A percentile compares a stretch with the other conserved stretches of the same genome.
These are phyloP conservation scores for Dissophora globulifera DNA, from an alignment of 192 early-diverging fungal genomes.

Conservation along the genomic window DNA sequence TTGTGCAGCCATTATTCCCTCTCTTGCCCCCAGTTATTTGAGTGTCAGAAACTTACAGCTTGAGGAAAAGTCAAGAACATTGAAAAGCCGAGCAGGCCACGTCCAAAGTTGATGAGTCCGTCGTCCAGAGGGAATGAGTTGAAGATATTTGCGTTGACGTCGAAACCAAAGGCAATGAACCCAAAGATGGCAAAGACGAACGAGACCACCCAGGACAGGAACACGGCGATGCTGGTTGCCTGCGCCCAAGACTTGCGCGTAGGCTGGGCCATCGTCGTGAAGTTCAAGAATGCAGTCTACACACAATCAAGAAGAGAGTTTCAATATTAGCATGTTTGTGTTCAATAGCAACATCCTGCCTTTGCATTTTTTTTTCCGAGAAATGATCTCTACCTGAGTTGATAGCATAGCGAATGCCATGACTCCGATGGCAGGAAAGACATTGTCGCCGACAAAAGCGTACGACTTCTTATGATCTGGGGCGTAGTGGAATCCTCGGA, in stretches of 20 bases:
- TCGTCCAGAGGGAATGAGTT: constrained; percentile 72
- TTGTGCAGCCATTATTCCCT: too few relatives aligned
- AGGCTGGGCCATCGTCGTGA: constrained; percentile 59
- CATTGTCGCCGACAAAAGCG: constrained; percentile 64
- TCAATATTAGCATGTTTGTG: too few relatives aligned
- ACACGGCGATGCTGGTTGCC: constrained; percentile 61
- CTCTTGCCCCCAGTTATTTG: too few relatives aligned
- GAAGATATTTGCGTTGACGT: constrained; percentile 71
- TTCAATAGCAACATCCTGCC: too few relatives aligned
- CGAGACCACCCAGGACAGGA: constrained; percentile 61
- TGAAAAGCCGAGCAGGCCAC: constrained; percentile 67
- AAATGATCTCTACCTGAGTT: constrained; percentile 62
- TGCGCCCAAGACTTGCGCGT: constrained; percentile 58
- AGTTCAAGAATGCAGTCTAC: constrained; percentile 64
- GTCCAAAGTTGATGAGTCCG: constrained; percentile 66
- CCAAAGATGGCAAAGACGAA: constrained; percentile 70
- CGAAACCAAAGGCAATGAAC: constrained; percentile 69
- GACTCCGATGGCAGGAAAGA: constrained; percentile 70
- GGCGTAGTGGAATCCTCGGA: constrained; percentile 65
- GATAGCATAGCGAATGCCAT: constrained; percentile 76
- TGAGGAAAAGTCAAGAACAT: constrained; percentile 70
- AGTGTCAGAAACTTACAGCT: constrained; percentile 41
- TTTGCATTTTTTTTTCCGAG: constrained; percentile 2
- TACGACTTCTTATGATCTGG: constrained; percentile 62
- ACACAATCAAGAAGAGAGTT: not conserved